Evolutionary conservation across 2,329 filamentous ascomycete species (phyloP).

Genomic region (Aspergillus tubingensis): DNA sequence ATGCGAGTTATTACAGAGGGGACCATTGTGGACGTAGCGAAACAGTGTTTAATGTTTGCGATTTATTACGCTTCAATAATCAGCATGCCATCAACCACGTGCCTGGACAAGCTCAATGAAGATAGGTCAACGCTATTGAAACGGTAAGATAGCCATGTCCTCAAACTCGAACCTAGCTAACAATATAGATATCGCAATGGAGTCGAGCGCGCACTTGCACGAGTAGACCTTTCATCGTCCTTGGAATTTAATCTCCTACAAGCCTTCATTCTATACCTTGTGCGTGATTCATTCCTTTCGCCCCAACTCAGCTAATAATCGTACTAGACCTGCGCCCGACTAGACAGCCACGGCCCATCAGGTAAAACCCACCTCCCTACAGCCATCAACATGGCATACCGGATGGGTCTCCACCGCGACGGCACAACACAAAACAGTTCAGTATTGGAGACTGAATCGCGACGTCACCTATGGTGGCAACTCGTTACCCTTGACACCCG

Average conservation of each 20-base stretch:
- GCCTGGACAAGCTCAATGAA: conserved; percentile 15
- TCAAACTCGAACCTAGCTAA: background rate
- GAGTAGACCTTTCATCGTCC: conserved; percentile 14
- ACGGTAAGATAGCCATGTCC: conserved; percentile 10
- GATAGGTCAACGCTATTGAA: conserved; percentile 12
- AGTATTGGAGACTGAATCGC: conserved; percentile 25
- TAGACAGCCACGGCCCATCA: conserved; percentile 17
- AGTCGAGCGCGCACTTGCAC: conserved; percentile 19
- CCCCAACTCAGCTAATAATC: background rate
- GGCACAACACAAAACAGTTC: background rate
- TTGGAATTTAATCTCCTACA: conserved; percentile 21
- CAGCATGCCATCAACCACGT: conserved; percentile 16
- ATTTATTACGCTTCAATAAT: conserved; percentile 23
- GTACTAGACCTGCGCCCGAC: conserved; percentile 18
- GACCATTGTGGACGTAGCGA: background rate
- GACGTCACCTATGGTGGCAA: conserved; percentile 30
- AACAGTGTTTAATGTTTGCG: conserved; percentile 20
- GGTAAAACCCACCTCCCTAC: conserved; percentile 11
- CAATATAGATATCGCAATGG: conserved; percentile 19
- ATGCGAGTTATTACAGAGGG: conserved; percentile 35
- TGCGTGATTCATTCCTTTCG: background rate
- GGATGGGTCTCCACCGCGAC: conserved; percentile 18
- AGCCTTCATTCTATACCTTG: conserved; percentile 24
- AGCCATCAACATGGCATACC: conserved; percentile 17
- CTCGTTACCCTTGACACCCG: conserved; percentile 23